Evolutionary conservation across 371 early-diverging fungal genomes (phyloP).

Genomic region (Choanephora cucurbitarum): DNA sequence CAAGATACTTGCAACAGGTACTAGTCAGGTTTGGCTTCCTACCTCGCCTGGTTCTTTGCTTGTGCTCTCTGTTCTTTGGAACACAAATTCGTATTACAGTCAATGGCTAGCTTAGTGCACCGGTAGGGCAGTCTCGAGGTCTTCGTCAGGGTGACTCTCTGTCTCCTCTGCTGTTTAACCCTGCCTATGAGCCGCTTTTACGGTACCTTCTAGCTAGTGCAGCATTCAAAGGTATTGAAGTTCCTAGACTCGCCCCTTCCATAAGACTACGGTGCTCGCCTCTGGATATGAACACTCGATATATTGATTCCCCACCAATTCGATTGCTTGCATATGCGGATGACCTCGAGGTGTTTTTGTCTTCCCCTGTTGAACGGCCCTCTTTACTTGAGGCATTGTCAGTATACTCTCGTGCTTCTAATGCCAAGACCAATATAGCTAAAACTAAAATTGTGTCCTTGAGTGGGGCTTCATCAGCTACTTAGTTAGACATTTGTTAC

Average conservation of each 20-base stretch:
- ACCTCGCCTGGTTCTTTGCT: neutral
- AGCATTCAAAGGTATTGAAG: neutral
- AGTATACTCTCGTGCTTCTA: constrained; percentile 8
- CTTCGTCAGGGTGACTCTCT: constrained; percentile 20
- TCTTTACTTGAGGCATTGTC: neutral
- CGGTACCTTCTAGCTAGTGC: neutral
- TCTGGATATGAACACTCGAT: constrained; percentile 22
- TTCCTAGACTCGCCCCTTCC: constrained; percentile 3
- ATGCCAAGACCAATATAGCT: constrained; percentile 13
- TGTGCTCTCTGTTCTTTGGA: constrained; percentile 9
- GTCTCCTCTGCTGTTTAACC: constrained; percentile 17
- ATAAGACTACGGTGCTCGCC: constrained; percentile 14
- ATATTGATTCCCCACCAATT: constrained; percentile 16
- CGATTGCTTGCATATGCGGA: constrained; percentile 25
- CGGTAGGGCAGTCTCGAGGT: constrained; percentile 8
- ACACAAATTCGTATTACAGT: no score
- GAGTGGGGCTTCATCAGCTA: neutral
- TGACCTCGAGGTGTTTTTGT: constrained; percentile 24
- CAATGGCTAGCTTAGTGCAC: constrained; percentile 15
- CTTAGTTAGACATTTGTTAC: no score
- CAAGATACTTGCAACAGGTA: constrained; percentile 7
- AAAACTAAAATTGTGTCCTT: constrained; percentile 18
- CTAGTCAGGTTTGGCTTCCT: constrained; percentile 7
- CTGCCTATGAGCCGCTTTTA: constrained; percentile 14
- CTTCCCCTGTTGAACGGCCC: constrained; percentile 5